Percentiles rank a stretch among this genome's conserved stretches.
phyloP scores from a whole-genome alignment of 2,329 filamentous ascomycete genomes.

The Phaeosphaeria sp. region DNA sequence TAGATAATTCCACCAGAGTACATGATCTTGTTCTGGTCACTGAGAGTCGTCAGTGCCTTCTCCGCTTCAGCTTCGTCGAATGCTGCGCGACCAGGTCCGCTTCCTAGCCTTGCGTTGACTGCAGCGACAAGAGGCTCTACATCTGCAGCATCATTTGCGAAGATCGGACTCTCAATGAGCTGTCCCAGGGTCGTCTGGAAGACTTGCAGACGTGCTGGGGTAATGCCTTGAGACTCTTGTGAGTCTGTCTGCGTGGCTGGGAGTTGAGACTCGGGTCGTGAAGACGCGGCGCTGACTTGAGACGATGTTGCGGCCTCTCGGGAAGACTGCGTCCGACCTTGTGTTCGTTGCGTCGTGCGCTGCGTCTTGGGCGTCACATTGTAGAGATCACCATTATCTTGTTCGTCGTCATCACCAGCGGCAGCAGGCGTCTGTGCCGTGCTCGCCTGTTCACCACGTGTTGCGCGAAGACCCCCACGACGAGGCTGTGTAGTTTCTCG shows the following conservation, averaged over 20 bases:
- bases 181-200: slow-evolving; percentile 86
- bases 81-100: slow-evolving; percentile 60
- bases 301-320: slow-evolving; percentile 53
- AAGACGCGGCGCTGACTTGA: slow-evolving; percentile 79
- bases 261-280: slow-evolving; percentile 76
- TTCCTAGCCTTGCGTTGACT: slow-evolving; percentile 76
- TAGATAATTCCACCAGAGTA: slow-evolving; percentile 57
- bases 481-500: slow-evolving; percentile 33
- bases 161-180: slow-evolving; percentile 81
- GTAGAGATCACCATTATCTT: slow-evolving; percentile 64
- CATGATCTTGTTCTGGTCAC: slow-evolving; percentile 90
- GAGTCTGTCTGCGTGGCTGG: slow-evolving; percentile 59
- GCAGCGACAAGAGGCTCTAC: slow-evolving; percentile 77
- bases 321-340: slow-evolving; percentile 36
- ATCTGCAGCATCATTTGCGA: slow-evolving; percentile 82
- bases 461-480: slow-evolving; percentile 50
- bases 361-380: slow-evolving; percentile 58
- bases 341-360: slow-evolving; percentile 54
- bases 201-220: slow-evolving; percentile 67
- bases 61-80: slow-evolving; percentile 78
- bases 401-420: slow-evolving; percentile 59
- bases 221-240: slow-evolving; percentile 58
- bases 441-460: slow-evolving; percentile 37
- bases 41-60: slow-evolving; percentile 79
- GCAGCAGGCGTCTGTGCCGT: slow-evolving; percentile 41